Evolutionary conservation across 2,329 filamentous ascomycete species (phyloP), one percentile per base, ranked within the genome.

Genomic region (Alternaria hordeiaustralica): DNA sequence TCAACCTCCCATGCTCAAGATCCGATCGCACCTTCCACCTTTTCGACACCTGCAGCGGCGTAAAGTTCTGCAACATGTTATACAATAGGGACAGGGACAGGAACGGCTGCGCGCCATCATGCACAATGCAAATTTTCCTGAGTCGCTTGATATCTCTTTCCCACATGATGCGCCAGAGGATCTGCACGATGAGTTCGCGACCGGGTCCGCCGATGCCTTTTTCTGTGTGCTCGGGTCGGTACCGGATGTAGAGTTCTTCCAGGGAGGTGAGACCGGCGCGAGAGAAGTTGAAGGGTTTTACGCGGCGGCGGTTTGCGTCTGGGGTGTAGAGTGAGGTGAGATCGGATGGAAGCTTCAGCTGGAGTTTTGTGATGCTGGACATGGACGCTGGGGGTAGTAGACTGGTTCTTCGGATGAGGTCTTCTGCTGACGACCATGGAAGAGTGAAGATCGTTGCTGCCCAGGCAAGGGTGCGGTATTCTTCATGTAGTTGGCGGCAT

Each of bases 401-500:
- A 47, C 28, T 36, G 10, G 67, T 21, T 28, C 46, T 63, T 12
- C 11, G 20, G 43, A 23, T 23, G 0, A 73, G 45, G 0, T 68
- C 61, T 0, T 28, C 11, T 3, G 63, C 15, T 8, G 21, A 53
- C 28, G 58, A 63, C 49, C 66, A 62, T 9, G 26, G 13, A 8
- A 58, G 41, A 2, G 47, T 62, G 43, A 71, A 72, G 4, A 64
- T 64, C 2, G 67, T 67, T 18, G 60, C 55, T 6, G 58, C 18
- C 44, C 68, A 64, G 10, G 69, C 68, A 3, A 68, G 56, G 1
- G 55, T 12, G 30, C 62, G 55, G 5, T 63, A 72, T 47, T 73
- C 71, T 1, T 51, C 12, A 55, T 68, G 57, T 9, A 72, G 25
- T 45, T 71, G 69, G 20, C 63, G 68, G 41, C 71, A 73, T 3